phyloP scores from a whole-genome alignment of 2,329 filamentous ascomycete species.

The Aspergillus novofumigatus region DNA sequence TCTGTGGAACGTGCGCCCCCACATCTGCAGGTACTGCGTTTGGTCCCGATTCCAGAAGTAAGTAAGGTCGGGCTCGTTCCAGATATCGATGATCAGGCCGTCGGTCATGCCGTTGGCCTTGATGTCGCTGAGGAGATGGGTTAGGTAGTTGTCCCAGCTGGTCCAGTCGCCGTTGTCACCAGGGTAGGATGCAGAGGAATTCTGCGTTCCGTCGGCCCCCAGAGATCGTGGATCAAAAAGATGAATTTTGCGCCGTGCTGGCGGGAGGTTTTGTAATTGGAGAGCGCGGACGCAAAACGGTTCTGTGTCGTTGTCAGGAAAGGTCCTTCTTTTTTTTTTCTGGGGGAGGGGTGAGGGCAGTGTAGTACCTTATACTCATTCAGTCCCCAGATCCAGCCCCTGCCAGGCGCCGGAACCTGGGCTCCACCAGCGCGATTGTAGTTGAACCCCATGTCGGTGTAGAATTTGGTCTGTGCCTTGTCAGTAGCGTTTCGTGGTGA shows the following conservation, averaged over 20 bases:
- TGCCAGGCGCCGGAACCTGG: slow-evolving; percentile 16
- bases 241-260: neutral
- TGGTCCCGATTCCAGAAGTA: slow-evolving; percentile 37
- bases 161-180: slow-evolving; percentile 5
- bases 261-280: neutral
- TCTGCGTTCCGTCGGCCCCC: slow-evolving; percentile 5
- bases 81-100: slow-evolving; percentile 47
- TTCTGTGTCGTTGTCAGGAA: neutral
- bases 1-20: slow-evolving; percentile 35
- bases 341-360: neutral
- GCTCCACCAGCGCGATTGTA: slow-evolving; percentile 10
- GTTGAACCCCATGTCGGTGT: slow-evolving; percentile 6
- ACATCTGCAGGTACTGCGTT: slow-evolving; percentile 42
- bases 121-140: slow-evolving; percentile 17
- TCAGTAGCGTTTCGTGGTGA: neutral
- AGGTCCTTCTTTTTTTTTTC: neutral
- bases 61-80: slow-evolving; percentile 50
- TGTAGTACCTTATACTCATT: slow-evolving; percentile 14
- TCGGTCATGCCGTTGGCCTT: slow-evolving; percentile 24
- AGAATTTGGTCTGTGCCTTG: neutral
- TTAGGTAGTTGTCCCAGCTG: slow-evolving; percentile 11
- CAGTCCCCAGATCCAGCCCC: slow-evolving; percentile 38
- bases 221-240: slow-evolving; percentile 7
- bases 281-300: neutral
- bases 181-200: neutral